Evolutionary conservation across 2,329 filamentous ascomycete species (phyloP), one percentile per base, ranked within the genome.

Genomic region (Calycina marina): DNA sequence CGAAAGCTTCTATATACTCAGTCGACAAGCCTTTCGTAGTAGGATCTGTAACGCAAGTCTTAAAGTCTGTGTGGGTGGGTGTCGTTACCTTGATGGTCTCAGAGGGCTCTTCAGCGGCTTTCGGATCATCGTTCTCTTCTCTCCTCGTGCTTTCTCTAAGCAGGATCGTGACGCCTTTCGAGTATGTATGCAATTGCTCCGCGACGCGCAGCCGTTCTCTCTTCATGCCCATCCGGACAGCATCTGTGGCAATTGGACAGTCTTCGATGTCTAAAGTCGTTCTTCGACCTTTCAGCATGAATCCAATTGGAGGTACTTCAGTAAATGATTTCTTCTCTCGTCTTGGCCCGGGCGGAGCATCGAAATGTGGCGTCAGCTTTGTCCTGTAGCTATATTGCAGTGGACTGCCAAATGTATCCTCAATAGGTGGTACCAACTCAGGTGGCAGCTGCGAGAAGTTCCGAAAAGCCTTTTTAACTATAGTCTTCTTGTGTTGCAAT

Each of bases 351-450:
- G 72, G 71, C 1, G 85, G 82, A 0, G 73, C 80, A 51, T 93
- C 80, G 52, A 96, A 98, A 57, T 98, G 90, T 16, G 90, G 90
- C 12, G 90, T 98, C 43, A 98, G 67, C 59, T 98, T 98, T 13
- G 90, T 98, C 33, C 90, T 74, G 62, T 98, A 98, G 35, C 78
- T 81, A 56, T 92, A 96, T 57, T 93, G 77, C 40, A 93, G 57
- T 2, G 90, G 90, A 25, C 83, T 93, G 29, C 80, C 81, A 48
- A 94, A 85, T 6, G 90, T 98, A 42, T 92, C 80, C 30, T 67
- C 69, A 35, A 96, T 69, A 3, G 67, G 51, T 2, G 90, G 90
- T 1, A 96, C 64, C 13, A 80, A 62, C 37, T 80, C 74, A 0
- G 79, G 70, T 1, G 79, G 66, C 5, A 98, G 65, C 39, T 83